Evolutionary conservation across 257 asterid genomes (phyloP).

Genomic region (Salvia hispanica): DNA sequence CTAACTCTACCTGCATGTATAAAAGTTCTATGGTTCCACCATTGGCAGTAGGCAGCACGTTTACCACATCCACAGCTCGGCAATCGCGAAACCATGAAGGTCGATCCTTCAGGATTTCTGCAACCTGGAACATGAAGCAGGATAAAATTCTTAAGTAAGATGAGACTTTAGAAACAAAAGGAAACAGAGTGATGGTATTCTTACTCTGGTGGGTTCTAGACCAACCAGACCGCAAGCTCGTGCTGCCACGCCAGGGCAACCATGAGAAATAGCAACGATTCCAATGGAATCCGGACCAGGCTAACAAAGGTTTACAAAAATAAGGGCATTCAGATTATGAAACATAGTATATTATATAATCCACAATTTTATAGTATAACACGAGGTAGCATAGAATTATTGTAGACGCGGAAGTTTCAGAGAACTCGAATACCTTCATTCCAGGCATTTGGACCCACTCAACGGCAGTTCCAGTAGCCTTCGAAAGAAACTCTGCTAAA

Average conservation of each 20-base stretch:
- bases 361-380: not conserved
- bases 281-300: conserved; percentile 99
- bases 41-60: conserved; percentile 88
- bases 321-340: not conserved
- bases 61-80: conserved; percentile 79
- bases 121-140: conserved; percentile 53
- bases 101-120: conserved; percentile 95
- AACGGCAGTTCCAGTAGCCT: conserved; percentile 98
- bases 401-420: conserved; percentile 8
- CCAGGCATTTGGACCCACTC: conserved; percentile 99
- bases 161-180: not conserved
- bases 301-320: conserved; percentile 41
- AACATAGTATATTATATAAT: not conserved
- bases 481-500: conserved; percentile 92
- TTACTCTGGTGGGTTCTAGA: conserved; percentile 88
- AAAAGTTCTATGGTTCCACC: conserved; percentile 96
- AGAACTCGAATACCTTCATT: conserved; percentile 66
- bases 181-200: not conserved
- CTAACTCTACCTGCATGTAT: conserved; percentile 74
- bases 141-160: conserved; percentile 4
- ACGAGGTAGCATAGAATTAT: not conserved
- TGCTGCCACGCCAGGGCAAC: conserved; percentile 98
- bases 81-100: conserved; percentile 96
- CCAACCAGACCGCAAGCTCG: conserved; percentile 96
- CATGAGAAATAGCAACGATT: conserved; percentile 96